phyloP scores from a whole-genome alignment of 2,329 filamentous ascomycete species.

The Verticillium longisporum region DNA sequence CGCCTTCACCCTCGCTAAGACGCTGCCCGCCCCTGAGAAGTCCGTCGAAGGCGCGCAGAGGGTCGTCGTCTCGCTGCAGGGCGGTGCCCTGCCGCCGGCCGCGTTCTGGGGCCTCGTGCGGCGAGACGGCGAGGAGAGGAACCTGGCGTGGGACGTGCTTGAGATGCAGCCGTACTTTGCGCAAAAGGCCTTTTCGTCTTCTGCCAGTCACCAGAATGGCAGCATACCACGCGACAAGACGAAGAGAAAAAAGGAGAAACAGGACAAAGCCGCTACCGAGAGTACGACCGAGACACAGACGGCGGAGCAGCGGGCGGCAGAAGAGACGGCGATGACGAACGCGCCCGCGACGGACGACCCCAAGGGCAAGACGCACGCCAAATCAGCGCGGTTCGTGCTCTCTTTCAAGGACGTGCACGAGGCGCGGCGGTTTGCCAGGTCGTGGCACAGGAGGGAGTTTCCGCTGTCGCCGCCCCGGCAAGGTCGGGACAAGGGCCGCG shows the following conservation, averaged over 20 bases:
- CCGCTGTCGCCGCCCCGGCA: not conserved
- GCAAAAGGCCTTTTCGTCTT: not conserved
- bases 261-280: not conserved
- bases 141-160: constrained; percentile 14
- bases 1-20: constrained; percentile 8
- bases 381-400: constrained; percentile 22
- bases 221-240: not conserved
- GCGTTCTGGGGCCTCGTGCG: constrained; percentile 28
- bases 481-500: not conserved
- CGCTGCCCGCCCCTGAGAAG: constrained; percentile 11
- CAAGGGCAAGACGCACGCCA: not conserved
- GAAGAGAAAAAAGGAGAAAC: not conserved
- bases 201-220: too few species aligned
- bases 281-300: not conserved
- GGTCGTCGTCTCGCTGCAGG: constrained; percentile 29
- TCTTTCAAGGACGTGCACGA: constrained; percentile 20
- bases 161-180: constrained; percentile 9
- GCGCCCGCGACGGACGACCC: not conserved
- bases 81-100: constrained; percentile 18
- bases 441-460: constrained; percentile 30
- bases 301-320: not conserved
- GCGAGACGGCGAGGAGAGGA: constrained; percentile 32
- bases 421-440: constrained; percentile 32
- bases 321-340: not conserved
- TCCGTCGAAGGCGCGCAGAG: constrained; percentile 15